Evolutionary conservation across 176 grass and related monocot species (phyloP).

Genomic region (Carex kokanica): DNA sequence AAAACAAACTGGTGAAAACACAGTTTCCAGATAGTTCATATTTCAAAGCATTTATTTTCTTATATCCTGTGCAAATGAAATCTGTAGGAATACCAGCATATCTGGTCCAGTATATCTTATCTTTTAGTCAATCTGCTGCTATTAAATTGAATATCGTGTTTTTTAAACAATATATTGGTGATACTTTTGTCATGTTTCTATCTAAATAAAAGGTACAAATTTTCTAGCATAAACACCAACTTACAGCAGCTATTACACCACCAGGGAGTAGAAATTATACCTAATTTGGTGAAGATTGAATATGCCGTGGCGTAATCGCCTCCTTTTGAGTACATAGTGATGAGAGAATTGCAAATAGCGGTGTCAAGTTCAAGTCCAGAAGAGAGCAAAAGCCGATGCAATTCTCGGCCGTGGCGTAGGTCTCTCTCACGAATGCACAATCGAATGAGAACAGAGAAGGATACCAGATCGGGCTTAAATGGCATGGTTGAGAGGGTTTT

Average conservation of each 20-base stretch:
- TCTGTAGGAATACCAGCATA: neutral
- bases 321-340: conserved; percentile 21
- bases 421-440: neutral
- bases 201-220: neutral
- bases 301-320: neutral
- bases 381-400: conserved; percentile 23
- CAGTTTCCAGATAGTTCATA: neutral
- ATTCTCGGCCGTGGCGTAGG: neutral
- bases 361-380: conserved; percentile 21
- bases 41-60: neutral
- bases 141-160: neutral
- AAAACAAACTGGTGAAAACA: neutral
- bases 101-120: neutral
- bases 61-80: neutral
- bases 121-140: neutral
- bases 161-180: neutral
- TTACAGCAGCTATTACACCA: neutral
- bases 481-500: neutral
- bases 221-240: neutral
- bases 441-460: conserved; percentile 22
- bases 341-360: conserved; percentile 17
- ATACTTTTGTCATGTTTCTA: neutral
- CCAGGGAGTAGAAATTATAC: neutral
- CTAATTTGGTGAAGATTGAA: conserved; percentile 10
- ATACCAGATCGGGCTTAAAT: conserved; percentile 7